Evolutionary conservation across 2,329 filamentous ascomycete genomes (phyloP).

Genomic region (Aspergillus sclerotialis): DNA sequence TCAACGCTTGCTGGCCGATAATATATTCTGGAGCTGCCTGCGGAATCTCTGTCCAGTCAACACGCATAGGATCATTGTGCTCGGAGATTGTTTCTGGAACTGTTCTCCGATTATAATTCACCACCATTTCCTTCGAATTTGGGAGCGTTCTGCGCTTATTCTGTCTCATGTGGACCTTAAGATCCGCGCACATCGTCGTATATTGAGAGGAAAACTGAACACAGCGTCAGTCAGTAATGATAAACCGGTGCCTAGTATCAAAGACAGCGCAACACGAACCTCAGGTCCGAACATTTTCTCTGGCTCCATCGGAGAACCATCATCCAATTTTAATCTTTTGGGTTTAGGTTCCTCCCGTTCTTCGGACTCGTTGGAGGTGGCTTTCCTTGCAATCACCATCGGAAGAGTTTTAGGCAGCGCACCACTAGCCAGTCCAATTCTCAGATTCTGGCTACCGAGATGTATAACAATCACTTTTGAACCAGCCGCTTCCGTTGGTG

Average conservation of each 20-base stretch:
- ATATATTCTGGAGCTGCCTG: slow-evolving; percentile 66
- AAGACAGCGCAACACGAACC: slow-evolving; percentile 38
- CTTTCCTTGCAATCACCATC: slow-evolving; percentile 81
- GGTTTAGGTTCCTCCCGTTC: slow-evolving; percentile 71
- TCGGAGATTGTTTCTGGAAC: slow-evolving; percentile 81
- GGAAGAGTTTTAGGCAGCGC: slow-evolving; percentile 89
- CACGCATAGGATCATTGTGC: slow-evolving; percentile 88
- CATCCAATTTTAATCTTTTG: slow-evolving; percentile 55
- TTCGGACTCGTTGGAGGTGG: slow-evolving; percentile 73
- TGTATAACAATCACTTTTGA: slow-evolving; percentile 94
- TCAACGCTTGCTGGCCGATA: slow-evolving; percentile 71
- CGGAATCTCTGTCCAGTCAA: slow-evolving; percentile 87
- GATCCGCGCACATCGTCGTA: slow-evolving; percentile 72
- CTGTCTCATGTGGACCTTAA: slow-evolving; percentile 82
- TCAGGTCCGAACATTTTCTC: slow-evolving; percentile 88
- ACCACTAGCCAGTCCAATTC: slow-evolving; percentile 92
- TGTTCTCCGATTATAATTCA: slow-evolving; percentile 84
- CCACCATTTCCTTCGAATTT: slow-evolving; percentile 93
- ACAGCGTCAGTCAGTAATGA: slow-evolving; percentile 2
- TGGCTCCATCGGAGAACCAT: slow-evolving; percentile 42
- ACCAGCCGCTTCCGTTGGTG: slow-evolving; percentile 59
- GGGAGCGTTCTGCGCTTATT: slow-evolving; percentile 93
- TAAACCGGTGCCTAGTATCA: neutral
- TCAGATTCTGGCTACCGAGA: slow-evolving; percentile 87
- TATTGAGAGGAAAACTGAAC: slow-evolving; percentile 57